Base-by-base conservation (phyloP, 495 filamentous ascomycete species). In the Alectoria sarmentosa region DNA sequence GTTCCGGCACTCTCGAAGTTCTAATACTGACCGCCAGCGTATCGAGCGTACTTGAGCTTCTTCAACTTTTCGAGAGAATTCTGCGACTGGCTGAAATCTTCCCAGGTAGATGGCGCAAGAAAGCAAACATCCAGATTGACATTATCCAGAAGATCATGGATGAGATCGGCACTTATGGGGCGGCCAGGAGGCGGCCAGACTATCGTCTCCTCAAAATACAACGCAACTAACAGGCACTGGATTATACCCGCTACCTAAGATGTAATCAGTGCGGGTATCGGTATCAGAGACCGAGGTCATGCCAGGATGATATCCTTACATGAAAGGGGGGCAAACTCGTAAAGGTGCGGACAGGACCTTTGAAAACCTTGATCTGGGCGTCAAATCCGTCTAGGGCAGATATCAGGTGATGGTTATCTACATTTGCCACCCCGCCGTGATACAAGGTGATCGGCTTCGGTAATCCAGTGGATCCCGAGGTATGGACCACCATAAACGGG, bases 391-490 rank as follows among this genome's bases (percentile, higher is more conserved):
- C 69, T 6, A 68, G 56, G 14, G 65, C 63, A 61, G 62, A 59
- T 38, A 66, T 61, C 58, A 49, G 66, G 32, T 71, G 72, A 37
- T 76, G 71, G 10, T 60, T 71, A 59, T 70, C 73, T 21, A 41
- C 4, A 28, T 38, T 46, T 41, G 36, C 41, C 38, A 60, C 17
- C 37, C 37, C 41, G n/a, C 58, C 58, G 10, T 28, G 38, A 17
- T 46, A 28, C 23, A 38, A 38, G 21, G 72, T 70, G 42, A 80
- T 61, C 6, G 77, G 78, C 66, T 80, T 79, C 2, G 78, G 78
- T 28, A 77, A 67, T 0, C 79, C 77, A 0, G 78, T 80, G 28
- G 76, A 77, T 19, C 78, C 79, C 10, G 76, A 78, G 4, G 79
- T 80, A 61, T 81, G 79, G 56, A 77, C 56, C 4, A 75, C 69